Percentiles rank a stretch among this genome's conserved stretches.
Evolutionary conservation across 495 filamentous ascomycete species (phyloP).

Genomic region (Daldinia childiae): DNA sequence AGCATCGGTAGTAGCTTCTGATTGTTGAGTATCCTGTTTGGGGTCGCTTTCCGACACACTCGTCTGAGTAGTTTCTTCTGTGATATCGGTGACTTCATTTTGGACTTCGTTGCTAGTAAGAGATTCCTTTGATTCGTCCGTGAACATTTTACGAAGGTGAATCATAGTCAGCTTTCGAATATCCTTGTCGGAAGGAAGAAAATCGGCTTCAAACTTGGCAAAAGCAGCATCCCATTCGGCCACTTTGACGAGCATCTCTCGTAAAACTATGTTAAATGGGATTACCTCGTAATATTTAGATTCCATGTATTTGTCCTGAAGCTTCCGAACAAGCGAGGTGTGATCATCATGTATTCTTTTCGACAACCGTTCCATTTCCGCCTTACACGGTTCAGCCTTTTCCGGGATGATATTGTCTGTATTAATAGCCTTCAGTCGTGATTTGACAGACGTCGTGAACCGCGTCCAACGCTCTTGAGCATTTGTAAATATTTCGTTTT

Average conservation of each 20-base stretch:
- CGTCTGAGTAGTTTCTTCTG: constrained; percentile 53
- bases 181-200: constrained; percentile 97
- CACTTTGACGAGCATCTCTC: constrained; percentile 90
- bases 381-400: constrained; percentile 79
- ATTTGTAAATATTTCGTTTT: constrained; percentile 87
- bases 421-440: constrained; percentile 85
- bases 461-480: constrained; percentile 81
- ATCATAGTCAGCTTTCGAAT: constrained; percentile 89
- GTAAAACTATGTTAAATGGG: constrained; percentile 85
- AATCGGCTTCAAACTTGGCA: constrained; percentile 88
- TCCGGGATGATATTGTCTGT: constrained; percentile 89
- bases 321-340: constrained; percentile 69
- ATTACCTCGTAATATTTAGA: constrained; percentile 97
- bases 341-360: constrained; percentile 86
- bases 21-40: constrained; percentile 42
- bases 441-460: constrained; percentile 87
- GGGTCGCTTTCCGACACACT: constrained; percentile 45
- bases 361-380: constrained; percentile 77
- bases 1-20: constrained; percentile 22
- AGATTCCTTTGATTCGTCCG: constrained; percentile 80
- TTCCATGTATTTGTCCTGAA: constrained; percentile 89
- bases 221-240: constrained; percentile 93
- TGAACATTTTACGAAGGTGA: constrained; percentile 94
- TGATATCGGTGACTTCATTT: constrained; percentile 48
- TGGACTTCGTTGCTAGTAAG: constrained; percentile 69